Percentiles rank a stretch among this genome's conserved stretches.
phyloP scores from a whole-genome alignment of 768 basidiomycete genomes.

The Auriscalpium vulgare region DNA sequence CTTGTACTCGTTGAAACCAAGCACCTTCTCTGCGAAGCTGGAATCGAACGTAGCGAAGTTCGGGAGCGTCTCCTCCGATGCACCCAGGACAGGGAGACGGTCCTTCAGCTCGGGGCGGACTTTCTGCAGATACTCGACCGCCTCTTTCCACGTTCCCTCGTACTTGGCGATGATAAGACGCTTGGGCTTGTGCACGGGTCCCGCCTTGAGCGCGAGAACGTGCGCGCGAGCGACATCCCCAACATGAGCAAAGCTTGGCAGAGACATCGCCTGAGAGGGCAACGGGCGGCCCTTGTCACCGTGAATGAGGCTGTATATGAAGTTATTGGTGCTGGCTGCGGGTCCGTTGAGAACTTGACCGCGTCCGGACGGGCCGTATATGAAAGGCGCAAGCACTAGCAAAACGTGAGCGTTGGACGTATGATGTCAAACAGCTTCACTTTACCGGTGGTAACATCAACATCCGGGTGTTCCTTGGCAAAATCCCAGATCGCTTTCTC shows the following conservation, averaged over 20 bases:
- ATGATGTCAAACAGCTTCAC: background rate
- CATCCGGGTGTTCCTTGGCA: slow-evolving; percentile 17
- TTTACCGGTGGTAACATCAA: slow-evolving; percentile 21
- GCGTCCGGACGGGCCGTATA: slow-evolving; percentile 20
- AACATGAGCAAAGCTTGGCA: slow-evolving; percentile 21
- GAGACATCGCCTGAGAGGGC: slow-evolving; percentile 11
- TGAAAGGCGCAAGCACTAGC: slow-evolving; percentile 24
- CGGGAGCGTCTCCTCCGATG: background rate
- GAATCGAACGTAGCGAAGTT: background rate
- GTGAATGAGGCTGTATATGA: slow-evolving; percentile 19
- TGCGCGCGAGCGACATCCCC: slow-evolving; percentile 27
- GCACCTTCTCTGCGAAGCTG: background rate
- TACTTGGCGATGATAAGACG: slow-evolving; percentile 20
- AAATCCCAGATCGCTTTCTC: slow-evolving; percentile 21
- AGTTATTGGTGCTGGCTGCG: slow-evolving; percentile 16
- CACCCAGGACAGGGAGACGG: slow-evolving; percentile 14
- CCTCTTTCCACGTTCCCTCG: slow-evolving; percentile 21
- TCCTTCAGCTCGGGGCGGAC: slow-evolving; percentile 17
- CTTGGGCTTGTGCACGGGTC: background rate
- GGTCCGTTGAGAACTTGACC: slow-evolving; percentile 13
- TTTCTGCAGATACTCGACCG: slow-evolving; percentile 14
- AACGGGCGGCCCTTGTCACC: slow-evolving; percentile 13
- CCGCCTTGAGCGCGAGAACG: slow-evolving; percentile 17
- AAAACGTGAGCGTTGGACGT: background rate
- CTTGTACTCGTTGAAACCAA: slow-evolving; percentile 7